Evolutionary conservation across 768 basidiomycete species (phyloP).

Genomic region (Phanerochaete carnosa): DNA sequence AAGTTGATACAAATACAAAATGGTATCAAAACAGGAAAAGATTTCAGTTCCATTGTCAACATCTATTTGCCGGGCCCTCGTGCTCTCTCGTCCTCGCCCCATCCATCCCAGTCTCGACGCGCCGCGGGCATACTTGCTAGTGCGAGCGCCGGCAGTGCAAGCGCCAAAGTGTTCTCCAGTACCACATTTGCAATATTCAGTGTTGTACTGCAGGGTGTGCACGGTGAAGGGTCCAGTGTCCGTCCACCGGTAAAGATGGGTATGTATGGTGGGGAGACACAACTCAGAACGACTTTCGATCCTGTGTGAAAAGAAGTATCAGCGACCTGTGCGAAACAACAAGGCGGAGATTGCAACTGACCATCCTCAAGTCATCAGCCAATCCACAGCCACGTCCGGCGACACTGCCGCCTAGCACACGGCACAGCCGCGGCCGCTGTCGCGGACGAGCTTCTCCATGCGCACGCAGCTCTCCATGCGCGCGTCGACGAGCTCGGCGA

Average conservation of each 20-base stretch:
- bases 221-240: not conserved
- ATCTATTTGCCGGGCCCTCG: not conserved
- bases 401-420: not conserved
- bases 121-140: not conserved
- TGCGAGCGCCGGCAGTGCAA: not conserved
- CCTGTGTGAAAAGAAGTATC: not conserved
- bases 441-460: constrained; percentile 53
- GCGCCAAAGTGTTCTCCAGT: not conserved
- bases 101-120: not conserved
- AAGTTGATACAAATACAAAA: not conserved
- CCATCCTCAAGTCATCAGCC: not conserved
- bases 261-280: not conserved
- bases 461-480: constrained; percentile 76
- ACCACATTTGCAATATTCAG: not conserved
- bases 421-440: constrained; percentile 27
- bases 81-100: not conserved
- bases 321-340: not conserved
- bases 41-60: not conserved
- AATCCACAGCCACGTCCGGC: not conserved
- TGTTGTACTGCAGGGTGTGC: not conserved
- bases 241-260: not conserved
- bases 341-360: not conserved
- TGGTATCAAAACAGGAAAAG: not conserved
- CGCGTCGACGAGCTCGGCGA: constrained; percentile 68
- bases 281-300: not conserved